Evolutionary conservation across 176 grass and related monocot genomes (phyloP).

Genomic region (Paspalum vaginatum): DNA sequence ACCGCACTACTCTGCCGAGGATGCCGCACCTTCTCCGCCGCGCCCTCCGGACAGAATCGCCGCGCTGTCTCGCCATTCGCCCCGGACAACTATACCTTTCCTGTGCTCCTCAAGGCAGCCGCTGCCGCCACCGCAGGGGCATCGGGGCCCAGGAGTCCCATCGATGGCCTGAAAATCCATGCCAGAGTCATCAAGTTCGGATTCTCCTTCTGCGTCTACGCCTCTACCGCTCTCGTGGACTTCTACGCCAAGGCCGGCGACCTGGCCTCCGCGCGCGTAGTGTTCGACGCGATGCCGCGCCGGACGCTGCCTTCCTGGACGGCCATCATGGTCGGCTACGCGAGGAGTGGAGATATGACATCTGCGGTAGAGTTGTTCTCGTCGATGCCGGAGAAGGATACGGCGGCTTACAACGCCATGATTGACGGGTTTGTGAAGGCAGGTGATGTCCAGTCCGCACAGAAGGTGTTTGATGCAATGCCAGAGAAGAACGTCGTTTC

Average conservation of each 20-base stretch:
- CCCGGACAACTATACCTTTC: not conserved
- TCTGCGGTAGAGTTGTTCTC: not conserved
- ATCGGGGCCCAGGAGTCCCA: not conserved
- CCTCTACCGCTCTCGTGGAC: slow-evolving; percentile 4
- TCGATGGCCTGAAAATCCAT: not conserved
- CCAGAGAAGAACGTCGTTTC: not conserved
- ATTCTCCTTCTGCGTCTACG: slow-evolving; percentile 11
- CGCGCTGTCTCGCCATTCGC: not conserved
- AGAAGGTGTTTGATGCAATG: slow-evolving; percentile 10
- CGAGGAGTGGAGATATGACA: slow-evolving; percentile 3
- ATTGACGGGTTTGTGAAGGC: slow-evolving; percentile 21
- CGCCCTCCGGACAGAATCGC: not conserved
- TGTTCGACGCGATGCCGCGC: slow-evolving; percentile 1
- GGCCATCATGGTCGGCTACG: slow-evolving; percentile 30
- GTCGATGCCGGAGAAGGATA: slow-evolving; percentile 20
- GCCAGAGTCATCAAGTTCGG: slow-evolving; percentile 5
- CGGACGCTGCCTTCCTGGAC: slow-evolving; percentile 19
- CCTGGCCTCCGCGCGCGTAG: not conserved
- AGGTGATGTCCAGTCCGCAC: not conserved
- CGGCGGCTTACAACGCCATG: slow-evolving; percentile 6
- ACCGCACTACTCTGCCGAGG: not conserved
- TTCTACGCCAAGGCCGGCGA: slow-evolving; percentile 10
- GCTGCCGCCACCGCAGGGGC: not conserved
- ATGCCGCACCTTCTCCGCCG: not conserved
- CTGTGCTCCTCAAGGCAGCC: slow-evolving; percentile 4